A percentile compares a stretch with the other conserved stretches of the same genome.
Conservation (phyloP, 495 filamentous ascomycete genomes). For the Cenococcum geophilum region DNA sequence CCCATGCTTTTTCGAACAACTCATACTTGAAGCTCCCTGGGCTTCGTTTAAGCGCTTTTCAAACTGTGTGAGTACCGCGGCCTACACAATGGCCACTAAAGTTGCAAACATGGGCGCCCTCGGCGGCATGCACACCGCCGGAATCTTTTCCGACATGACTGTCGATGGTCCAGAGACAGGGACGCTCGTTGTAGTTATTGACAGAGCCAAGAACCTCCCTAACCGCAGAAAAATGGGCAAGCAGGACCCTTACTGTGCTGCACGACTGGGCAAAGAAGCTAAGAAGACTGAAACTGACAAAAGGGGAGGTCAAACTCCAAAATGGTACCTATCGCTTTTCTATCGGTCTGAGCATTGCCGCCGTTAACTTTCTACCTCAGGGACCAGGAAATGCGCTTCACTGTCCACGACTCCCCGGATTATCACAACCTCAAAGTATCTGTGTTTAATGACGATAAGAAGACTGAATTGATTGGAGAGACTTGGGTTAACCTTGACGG, state of each 20-base stretch:
- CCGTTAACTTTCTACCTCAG: slow-evolving; percentile 45
- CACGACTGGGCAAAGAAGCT: slow-evolving; percentile 89
- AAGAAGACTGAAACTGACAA: slow-evolving; percentile 96
- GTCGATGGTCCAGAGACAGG: slow-evolving; percentile 93
- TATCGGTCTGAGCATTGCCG: background rate
- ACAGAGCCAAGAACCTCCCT: slow-evolving; percentile 80
- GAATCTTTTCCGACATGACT: slow-evolving; percentile 93
- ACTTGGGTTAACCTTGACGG: slow-evolving; percentile 76
- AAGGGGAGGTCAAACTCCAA: slow-evolving; percentile 89
- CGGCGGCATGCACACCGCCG: slow-evolving; percentile 63
- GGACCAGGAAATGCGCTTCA: slow-evolving; percentile 96
- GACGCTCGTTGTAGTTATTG: slow-evolving; percentile 84
- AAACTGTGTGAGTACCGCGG: background rate
- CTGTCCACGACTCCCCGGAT: slow-evolving; percentile 91
- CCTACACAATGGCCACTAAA: slow-evolving; percentile 32
- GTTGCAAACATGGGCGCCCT: slow-evolving; percentile 18
- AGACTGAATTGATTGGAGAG: slow-evolving; percentile 92
- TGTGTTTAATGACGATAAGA: slow-evolving; percentile 96
- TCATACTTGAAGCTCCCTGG: background rate
- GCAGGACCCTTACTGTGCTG: slow-evolving; percentile 96
- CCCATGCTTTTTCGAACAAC: slow-evolving; percentile 6
- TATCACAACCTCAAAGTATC: slow-evolving; percentile 92
- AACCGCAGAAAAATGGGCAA: slow-evolving; percentile 96
- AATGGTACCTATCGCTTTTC: slow-evolving; percentile 62
- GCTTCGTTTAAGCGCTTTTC: background rate